Evolutionary conservation across 352 stramenopile species (phyloP).

Genomic region (Phytophthora cryptogea): DNA sequence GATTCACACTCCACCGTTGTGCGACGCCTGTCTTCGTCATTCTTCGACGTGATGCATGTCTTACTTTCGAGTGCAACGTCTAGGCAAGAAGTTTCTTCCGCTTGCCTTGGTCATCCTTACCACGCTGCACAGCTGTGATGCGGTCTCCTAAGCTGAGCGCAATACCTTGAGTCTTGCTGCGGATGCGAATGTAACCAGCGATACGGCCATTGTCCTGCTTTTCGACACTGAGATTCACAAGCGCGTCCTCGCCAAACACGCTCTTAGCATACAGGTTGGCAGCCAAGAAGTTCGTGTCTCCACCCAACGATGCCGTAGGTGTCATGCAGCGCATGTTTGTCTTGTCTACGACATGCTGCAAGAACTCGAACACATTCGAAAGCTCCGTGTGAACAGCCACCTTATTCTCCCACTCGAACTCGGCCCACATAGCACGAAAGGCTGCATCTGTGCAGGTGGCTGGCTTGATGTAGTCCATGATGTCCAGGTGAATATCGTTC

Average conservation of each 20-base stretch:
- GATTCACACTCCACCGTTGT: slow-evolving; percentile 10
- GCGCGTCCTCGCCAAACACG: slow-evolving; percentile 97
- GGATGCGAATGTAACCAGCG: slow-evolving; percentile 98
- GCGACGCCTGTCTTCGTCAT: slow-evolving; percentile 15
- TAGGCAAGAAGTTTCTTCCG: slow-evolving; percentile 81
- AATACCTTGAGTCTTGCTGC: slow-evolving; percentile 99
- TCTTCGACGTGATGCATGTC: slow-evolving; percentile 15
- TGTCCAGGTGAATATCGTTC: slow-evolving; percentile 99
- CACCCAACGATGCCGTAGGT: slow-evolving; percentile 87
- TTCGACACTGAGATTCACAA: slow-evolving; percentile 99
- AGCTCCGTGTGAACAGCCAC: slow-evolving; percentile 97
- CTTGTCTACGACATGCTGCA: slow-evolving; percentile 98
- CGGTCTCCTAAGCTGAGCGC: slow-evolving; percentile 98
- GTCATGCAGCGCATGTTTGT: slow-evolving; percentile 99
- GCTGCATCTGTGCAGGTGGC: slow-evolving; percentile 92
- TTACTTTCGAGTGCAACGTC: slow-evolving; percentile 28
- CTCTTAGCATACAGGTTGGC: slow-evolving; percentile 94
- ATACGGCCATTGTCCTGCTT: slow-evolving; percentile 98
- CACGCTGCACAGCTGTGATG: slow-evolving; percentile 97
- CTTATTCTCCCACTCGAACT: slow-evolving; percentile 99
- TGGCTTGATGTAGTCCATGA: slow-evolving; percentile 99
- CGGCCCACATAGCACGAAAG: slow-evolving; percentile 99
- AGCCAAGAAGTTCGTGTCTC: slow-evolving; percentile 93
- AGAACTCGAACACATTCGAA: slow-evolving; percentile 96
- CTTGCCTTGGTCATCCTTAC: slow-evolving; percentile 86